A percentile compares a stretch with the other conserved stretches of the same genome.
Conservation (phyloP, 352 stramenopile species). For the Phytopythium oedochilum region DNA sequence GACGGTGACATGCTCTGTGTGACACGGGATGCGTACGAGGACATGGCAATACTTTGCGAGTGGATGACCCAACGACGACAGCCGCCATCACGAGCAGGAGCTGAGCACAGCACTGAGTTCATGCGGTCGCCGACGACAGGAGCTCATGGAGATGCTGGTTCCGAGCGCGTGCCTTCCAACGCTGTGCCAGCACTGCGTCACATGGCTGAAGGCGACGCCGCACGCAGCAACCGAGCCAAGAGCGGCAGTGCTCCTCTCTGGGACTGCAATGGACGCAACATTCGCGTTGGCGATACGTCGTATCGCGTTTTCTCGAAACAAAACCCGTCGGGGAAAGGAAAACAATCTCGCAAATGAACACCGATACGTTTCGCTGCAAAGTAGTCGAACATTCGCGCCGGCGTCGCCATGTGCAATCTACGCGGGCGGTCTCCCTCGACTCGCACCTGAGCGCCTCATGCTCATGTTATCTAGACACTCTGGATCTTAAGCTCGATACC, state of each 20-base stretch:
- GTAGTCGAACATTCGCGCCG: background rate
- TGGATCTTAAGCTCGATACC: slow-evolving; percentile 29
- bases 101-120: too few species aligned
- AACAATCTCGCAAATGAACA: background rate
- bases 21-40: slow-evolving; percentile 55
- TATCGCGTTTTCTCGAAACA: background rate
- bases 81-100: background rate
- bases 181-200: slow-evolving; percentile 4
- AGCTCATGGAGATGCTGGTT: background rate
- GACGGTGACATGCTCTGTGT: slow-evolving; percentile 56
- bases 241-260: slow-evolving; percentile 20
- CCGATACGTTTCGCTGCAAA: background rate
- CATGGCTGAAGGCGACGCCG: slow-evolving; percentile 1
- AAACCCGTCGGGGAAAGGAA: background rate
- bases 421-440: background rate
- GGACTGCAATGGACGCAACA: slow-evolving; percentile 50
- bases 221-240: background rate
- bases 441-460: background rate
- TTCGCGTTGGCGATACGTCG: slow-evolving; percentile 11
- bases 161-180: background rate
- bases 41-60: slow-evolving; percentile 63
- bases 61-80: slow-evolving; percentile 42
- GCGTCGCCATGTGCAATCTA: background rate
- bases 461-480: slow-evolving; percentile 18
- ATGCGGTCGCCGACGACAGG: background rate